These are phyloP conservation scores for Punctularia strigosozonata DNA, from an alignment of 768 basidiomycete species.

Conservation along the genomic window DNA sequence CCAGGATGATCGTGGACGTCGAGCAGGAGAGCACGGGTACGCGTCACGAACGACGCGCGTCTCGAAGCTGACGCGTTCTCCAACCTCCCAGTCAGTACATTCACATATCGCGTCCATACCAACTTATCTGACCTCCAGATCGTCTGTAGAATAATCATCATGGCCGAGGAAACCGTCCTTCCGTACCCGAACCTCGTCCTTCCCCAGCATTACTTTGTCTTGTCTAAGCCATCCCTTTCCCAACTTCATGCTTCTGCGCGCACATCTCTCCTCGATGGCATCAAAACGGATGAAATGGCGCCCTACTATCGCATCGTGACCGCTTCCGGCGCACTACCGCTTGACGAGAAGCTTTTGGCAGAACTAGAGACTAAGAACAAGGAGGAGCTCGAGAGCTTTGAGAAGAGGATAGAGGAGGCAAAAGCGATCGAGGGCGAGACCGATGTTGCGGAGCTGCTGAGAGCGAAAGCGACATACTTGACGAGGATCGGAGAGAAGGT, in stretches of 20 bases:
- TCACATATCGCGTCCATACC: slow-evolving; percentile 1
- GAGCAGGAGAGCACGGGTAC: slow-evolving; percentile 16
- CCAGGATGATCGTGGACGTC: slow-evolving; percentile 3
- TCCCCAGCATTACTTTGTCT: slow-evolving; percentile 67
- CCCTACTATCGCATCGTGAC: slow-evolving; percentile 64
- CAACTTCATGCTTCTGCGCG: slow-evolving; percentile 60
- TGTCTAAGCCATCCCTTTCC: slow-evolving; percentile 48
- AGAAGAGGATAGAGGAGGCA: slow-evolving; percentile 73
- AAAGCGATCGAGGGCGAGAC: slow-evolving; percentile 87
- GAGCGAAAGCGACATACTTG: slow-evolving; percentile 74
- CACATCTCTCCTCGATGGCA: slow-evolving; percentile 53
- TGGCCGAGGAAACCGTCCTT: slow-evolving; percentile 78
- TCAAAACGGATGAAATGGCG: slow-evolving; percentile 84
- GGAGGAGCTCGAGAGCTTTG: slow-evolving; percentile 60
- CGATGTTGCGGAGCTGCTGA: slow-evolving; percentile 82
- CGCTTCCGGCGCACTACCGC: slow-evolving; percentile 33
- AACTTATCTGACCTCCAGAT: background rate
- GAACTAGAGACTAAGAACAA: slow-evolving; percentile 60
- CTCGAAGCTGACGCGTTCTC: slow-evolving; percentile 22
- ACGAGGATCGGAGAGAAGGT: slow-evolving; percentile 83
- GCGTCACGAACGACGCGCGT: slow-evolving; percentile 21
- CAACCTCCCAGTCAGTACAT: too few species aligned
- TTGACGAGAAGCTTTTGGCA: slow-evolving; percentile 41
- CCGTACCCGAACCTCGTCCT: slow-evolving; percentile 82
- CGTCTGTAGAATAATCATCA: slow-evolving; percentile 16